phyloP scores from a whole-genome alignment of 2,329 filamentous ascomycete genomes.

The Cordyceps farinosa region DNA sequence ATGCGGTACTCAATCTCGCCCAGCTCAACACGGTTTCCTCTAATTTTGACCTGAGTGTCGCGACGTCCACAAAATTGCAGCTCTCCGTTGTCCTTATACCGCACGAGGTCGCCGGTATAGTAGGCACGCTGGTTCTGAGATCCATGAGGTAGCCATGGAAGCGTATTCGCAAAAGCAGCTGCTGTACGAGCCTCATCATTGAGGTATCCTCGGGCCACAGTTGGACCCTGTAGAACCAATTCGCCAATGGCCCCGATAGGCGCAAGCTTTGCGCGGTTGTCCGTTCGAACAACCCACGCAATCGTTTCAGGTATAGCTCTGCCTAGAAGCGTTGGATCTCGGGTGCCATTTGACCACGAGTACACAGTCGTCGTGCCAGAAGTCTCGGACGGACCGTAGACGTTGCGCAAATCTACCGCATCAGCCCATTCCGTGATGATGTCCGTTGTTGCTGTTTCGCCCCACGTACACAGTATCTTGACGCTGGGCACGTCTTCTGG shows the following conservation, averaged over 20 bases:
- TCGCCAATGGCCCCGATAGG: conserved; percentile 22
- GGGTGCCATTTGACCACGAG: conserved; percentile 15
- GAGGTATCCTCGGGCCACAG: conserved; percentile 46
- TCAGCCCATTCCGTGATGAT: conserved; percentile 16
- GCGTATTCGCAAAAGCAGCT: background rate
- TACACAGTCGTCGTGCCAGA: background rate
- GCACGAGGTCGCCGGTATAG: conserved; percentile 43
- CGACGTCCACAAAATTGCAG: conserved; percentile 46
- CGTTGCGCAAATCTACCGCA: conserved; percentile 36
- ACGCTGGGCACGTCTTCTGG: conserved; percentile 11
- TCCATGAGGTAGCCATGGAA: background rate
- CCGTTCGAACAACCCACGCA: background rate
- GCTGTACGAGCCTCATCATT: conserved; percentile 27
- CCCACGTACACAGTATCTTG: background rate
- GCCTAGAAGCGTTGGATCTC: background rate
- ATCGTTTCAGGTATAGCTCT: background rate
- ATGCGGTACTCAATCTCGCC: conserved; percentile 17
- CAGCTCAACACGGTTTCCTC: conserved; percentile 51
- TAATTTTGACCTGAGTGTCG: conserved; percentile 53
- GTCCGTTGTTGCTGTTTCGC: conserved; percentile 23
- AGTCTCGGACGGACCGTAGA: conserved; percentile 33
- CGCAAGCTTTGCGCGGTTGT: background rate
- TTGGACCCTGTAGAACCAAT: conserved; percentile 37
- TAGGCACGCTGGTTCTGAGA: conserved; percentile 27
- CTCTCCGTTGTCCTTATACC: conserved; percentile 35